These are phyloP conservation scores for Calendula officinalis DNA, from an alignment of 129 eudicot species.

Conservation along the genomic window DNA sequence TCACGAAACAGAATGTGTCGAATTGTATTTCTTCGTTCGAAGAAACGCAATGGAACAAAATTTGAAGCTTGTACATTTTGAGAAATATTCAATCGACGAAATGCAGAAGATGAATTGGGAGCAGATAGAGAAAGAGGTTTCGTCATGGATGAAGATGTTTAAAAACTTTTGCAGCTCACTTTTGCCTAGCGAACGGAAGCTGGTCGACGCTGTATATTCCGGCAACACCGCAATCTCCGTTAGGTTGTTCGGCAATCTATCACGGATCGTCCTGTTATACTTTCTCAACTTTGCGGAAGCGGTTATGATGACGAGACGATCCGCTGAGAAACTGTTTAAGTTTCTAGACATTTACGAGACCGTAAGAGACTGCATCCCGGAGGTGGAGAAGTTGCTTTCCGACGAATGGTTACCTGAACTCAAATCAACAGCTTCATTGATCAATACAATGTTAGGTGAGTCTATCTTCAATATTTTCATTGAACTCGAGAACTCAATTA, in stretches of 20 bases:
- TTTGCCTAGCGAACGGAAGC: constrained; percentile 46
- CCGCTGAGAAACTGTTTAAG: constrained; percentile 76
- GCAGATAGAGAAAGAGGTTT: constrained; percentile 58
- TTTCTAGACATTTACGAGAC: constrained; percentile 70
- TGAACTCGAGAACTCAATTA: constrained; percentile 71
- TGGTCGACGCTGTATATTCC: constrained; percentile 42
- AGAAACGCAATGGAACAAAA: constrained; percentile 57
- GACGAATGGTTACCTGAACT: constrained; percentile 31
- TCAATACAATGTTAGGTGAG: constrained; percentile 56
- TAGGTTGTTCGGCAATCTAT: constrained; percentile 35
- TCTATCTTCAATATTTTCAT: constrained; percentile 53
- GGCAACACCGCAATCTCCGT: constrained; percentile 9
- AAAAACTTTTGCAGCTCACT: constrained; percentile 31
- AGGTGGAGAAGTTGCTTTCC: constrained; percentile 33
- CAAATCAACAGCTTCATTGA: constrained; percentile 39
- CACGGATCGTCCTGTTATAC: constrained; percentile 33
- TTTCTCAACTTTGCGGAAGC: constrained; percentile 65
- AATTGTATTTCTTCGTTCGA: constrained; percentile 52
- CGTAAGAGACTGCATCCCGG: constrained; percentile 41
- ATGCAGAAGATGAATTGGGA: constrained; percentile 81
- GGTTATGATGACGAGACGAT: constrained; percentile 62
- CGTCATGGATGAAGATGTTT: constrained; percentile 55
- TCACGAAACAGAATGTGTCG: constrained; percentile 56
- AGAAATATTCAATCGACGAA: constrained; percentile 69
- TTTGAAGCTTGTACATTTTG: constrained; percentile 44